Conservation (phyloP, 2,329 filamentous ascomycete species). For the Neoarthrinium moseri region DNA sequence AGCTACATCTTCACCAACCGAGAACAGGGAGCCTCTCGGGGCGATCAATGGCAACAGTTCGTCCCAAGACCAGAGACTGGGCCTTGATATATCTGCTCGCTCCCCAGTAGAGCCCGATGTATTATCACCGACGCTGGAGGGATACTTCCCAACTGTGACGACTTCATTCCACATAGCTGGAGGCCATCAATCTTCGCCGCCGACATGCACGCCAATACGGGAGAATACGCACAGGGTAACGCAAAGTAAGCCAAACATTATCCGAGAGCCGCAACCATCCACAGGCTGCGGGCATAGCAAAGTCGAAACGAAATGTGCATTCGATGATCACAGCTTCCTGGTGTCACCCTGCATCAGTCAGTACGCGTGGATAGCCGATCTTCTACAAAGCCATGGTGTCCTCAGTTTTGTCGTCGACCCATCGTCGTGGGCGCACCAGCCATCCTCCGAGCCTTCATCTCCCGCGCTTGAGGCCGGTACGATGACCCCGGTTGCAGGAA, state of each 20-base stretch:
- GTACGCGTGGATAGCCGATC: conserved; percentile 33
- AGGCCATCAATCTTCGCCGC: conserved; percentile 14
- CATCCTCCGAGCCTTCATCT: background rate
- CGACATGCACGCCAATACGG: conserved; percentile 11
- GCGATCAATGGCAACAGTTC: conserved; percentile 2
- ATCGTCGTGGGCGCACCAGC: conserved; percentile 29
- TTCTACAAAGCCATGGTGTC: conserved; percentile 43
- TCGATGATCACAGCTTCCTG: conserved; percentile 36
- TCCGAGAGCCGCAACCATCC: background rate
- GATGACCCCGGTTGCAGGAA: background rate
- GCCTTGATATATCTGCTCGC: background rate
- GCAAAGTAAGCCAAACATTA: background rate
- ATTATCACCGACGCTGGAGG: conserved; percentile 10
- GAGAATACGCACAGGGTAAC: background rate
- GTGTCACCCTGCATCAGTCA: conserved; percentile 40
- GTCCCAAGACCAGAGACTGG: background rate
- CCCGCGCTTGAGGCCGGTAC: background rate
- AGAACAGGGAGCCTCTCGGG: background rate
- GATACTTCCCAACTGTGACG: conserved; percentile 16
- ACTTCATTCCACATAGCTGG: conserved; percentile 30
- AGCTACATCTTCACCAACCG: background rate
- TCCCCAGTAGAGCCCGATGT: background rate
- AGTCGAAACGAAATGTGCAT: conserved; percentile 37
- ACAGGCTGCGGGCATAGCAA: conserved; percentile 31
- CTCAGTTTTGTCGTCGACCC: conserved; percentile 30